These are phyloP conservation scores for Leishmania aethiopica DNA, from an alignment of 208 protist species.

Conservation along the genomic window DNA sequence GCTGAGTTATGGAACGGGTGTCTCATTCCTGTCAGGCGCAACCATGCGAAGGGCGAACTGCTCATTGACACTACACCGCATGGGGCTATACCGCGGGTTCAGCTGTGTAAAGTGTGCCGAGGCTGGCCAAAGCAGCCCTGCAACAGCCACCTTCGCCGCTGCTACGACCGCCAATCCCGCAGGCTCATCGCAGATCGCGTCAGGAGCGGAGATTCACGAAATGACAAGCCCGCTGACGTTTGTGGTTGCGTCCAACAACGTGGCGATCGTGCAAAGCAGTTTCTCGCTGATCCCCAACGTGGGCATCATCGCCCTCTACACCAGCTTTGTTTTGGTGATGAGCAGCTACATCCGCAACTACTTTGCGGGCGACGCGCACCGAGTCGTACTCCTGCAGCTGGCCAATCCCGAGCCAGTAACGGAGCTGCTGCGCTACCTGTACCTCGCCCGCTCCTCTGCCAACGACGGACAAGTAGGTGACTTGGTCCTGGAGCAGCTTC, in stretches of 20 bases:
- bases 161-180: not conserved
- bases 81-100: slow-evolving; percentile 19
- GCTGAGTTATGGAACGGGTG: slow-evolving; percentile 8
- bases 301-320: slow-evolving; percentile 80
- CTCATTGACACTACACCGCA: slow-evolving; percentile 20
- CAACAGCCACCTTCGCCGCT: not conserved
- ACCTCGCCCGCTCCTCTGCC: slow-evolving; percentile 48
- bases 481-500: slow-evolving; percentile 65
- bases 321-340: slow-evolving; percentile 75
- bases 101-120: slow-evolving; percentile 17
- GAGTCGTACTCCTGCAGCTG: slow-evolving; percentile 54
- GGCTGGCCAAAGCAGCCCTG: not conserved
- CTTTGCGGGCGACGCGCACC: slow-evolving; percentile 55
- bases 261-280: slow-evolving; percentile 32
- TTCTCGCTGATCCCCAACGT: slow-evolving; percentile 60
- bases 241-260: slow-evolving; percentile 47
- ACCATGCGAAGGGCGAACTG: slow-evolving; percentile 10
- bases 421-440: slow-evolving; percentile 58
- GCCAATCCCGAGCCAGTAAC: slow-evolving; percentile 59
- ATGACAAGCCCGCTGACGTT: slow-evolving; percentile 11
- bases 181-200: not conserved
- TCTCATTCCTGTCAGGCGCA: not conserved
- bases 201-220: not conserved
- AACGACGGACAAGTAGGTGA: slow-evolving; percentile 47
- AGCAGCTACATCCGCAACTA: slow-evolving; percentile 53